These are phyloP conservation scores for Mycena sp. DNA, from an alignment of 1,284 basidiomycete species.

Conservation along the genomic window DNA sequence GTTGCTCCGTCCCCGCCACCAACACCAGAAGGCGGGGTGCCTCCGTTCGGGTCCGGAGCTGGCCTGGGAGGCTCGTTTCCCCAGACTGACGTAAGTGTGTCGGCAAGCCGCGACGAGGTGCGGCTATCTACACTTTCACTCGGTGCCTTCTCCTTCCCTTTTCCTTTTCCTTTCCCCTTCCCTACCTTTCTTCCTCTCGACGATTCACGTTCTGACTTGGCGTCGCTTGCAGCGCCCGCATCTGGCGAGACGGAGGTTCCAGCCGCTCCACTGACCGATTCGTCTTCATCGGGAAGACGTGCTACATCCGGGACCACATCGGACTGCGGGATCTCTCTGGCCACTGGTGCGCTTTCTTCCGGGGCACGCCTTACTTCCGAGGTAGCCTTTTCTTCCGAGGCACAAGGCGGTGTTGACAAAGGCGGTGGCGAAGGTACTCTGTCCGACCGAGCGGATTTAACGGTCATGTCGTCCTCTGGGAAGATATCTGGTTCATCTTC, in stretches of 20 bases:
- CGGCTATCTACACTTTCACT: slow-evolving; percentile 26
- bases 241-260: background rate
- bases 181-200: slow-evolving; percentile 23
- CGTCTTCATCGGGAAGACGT: slow-evolving; percentile 24
- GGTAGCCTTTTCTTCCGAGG: slow-evolving; percentile 5
- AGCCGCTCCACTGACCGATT: slow-evolving; percentile 17
- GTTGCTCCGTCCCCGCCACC: background rate
- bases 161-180: slow-evolving; percentile 28
- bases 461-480: slow-evolving; percentile 60
- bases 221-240: background rate
- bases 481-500: slow-evolving; percentile 71
- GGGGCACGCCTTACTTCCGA: background rate
- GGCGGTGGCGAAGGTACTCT: slow-evolving; percentile 24
- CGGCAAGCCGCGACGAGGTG: slow-evolving; percentile 30
- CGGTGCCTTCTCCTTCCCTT: slow-evolving; percentile 17
- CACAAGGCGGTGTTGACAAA: slow-evolving; percentile 21
- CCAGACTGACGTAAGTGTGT: slow-evolving; percentile 32
- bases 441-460: slow-evolving; percentile 31
- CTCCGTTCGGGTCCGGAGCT: background rate
- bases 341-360: slow-evolving; percentile 1
- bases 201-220: slow-evolving; percentile 11
- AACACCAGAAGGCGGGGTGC: slow-evolving; percentile 6
- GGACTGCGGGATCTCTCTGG: background rate
- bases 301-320: slow-evolving; percentile 24
- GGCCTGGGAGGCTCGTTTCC: slow-evolving; percentile 11